Evolutionary conservation across 176 grass and related monocot species (phyloP).

Genomic region (Oropetium thomaeum): DNA sequence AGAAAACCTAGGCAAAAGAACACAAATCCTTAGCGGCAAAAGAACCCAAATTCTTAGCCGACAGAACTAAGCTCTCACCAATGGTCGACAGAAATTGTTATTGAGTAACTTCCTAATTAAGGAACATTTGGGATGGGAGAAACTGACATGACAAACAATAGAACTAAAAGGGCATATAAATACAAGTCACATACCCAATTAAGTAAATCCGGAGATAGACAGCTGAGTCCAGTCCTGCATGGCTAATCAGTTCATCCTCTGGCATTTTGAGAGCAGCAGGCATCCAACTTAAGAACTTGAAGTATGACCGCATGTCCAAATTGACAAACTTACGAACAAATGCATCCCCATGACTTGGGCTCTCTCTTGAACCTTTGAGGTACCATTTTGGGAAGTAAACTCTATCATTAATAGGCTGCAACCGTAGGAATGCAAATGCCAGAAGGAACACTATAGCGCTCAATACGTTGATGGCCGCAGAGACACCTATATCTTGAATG

Average conservation of each 20-base stretch:
- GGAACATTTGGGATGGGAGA: slow-evolving; percentile 8
- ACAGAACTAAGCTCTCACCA: neutral
- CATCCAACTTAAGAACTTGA: slow-evolving; percentile 93
- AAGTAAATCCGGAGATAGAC: slow-evolving; percentile 97
- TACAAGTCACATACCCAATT: slow-evolving; percentile 55
- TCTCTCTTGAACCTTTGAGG: slow-evolving; percentile 88
- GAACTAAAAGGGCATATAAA: slow-evolving; percentile 11
- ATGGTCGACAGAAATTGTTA: neutral
- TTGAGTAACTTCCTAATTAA: neutral
- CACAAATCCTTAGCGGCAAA: neutral
- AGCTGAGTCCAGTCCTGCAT: slow-evolving; percentile 95
- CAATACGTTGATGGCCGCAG: slow-evolving; percentile 91
- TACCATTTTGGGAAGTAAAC: slow-evolving; percentile 99
- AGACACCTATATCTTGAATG: slow-evolving; percentile 71
- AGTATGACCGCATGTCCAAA: slow-evolving; percentile 83
- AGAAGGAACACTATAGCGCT: slow-evolving; percentile 62
- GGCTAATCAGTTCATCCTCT: slow-evolving; percentile 91
- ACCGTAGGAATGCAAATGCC: slow-evolving; percentile 84
- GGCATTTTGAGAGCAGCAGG: slow-evolving; percentile 95
- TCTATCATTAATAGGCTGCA: slow-evolving; percentile 97
- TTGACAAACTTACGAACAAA: slow-evolving; percentile 89
- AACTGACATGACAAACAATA: slow-evolving; percentile 20
- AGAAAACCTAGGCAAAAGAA: neutral
- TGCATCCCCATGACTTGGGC: slow-evolving; percentile 59
- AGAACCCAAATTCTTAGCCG: neutral